Conservation (phyloP, 371 early-diverging fungal species). For the Mortierella sp. region DNA sequence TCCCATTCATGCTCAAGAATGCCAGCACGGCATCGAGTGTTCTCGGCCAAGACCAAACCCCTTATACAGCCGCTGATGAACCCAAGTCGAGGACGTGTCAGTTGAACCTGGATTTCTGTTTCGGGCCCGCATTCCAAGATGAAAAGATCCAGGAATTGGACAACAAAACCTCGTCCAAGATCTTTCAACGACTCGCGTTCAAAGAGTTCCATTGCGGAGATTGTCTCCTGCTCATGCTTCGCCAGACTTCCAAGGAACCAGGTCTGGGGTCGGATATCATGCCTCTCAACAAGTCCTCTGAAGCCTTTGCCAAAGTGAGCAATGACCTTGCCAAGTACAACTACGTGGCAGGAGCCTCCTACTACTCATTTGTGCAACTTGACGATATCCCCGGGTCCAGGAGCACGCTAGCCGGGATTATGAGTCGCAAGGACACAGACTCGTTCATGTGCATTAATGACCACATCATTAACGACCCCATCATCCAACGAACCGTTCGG, state of each 20-base stretch:
- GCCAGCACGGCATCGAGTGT: conserved; percentile 1
- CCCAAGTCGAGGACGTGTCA: conserved; percentile 10
- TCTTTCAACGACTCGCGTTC: conserved; percentile 35
- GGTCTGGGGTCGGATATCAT: conserved; percentile 29
- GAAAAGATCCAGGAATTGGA: not conserved
- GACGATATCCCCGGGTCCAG: not conserved
- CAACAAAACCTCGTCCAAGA: not conserved
- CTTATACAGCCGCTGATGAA: not conserved
- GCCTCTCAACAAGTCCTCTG: conserved; percentile 15
- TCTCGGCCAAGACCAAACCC: not conserved
- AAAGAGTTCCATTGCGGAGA: conserved; percentile 47
- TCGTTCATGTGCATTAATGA: conserved; percentile 47
- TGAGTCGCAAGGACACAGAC: not conserved
- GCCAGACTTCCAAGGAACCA: conserved; percentile 11
- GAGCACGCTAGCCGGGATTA: conserved; percentile 5
- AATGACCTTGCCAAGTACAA: conserved; percentile 37
- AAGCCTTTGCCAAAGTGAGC: conserved; percentile 13
- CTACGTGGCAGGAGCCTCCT: conserved; percentile 25
- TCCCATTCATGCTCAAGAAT: conserved; percentile 27
- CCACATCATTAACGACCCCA: conserved; percentile 12
- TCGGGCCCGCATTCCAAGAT: conserved; percentile 22
- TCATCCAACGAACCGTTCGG: not conserved
- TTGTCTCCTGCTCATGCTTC: conserved; percentile 44
- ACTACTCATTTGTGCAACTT: conserved; percentile 31
- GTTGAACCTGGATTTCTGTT: conserved; percentile 24